Base-by-base conservation (phyloP, 2,329 filamentous ascomycete genomes). In the Aspergillus unguis region DNA sequence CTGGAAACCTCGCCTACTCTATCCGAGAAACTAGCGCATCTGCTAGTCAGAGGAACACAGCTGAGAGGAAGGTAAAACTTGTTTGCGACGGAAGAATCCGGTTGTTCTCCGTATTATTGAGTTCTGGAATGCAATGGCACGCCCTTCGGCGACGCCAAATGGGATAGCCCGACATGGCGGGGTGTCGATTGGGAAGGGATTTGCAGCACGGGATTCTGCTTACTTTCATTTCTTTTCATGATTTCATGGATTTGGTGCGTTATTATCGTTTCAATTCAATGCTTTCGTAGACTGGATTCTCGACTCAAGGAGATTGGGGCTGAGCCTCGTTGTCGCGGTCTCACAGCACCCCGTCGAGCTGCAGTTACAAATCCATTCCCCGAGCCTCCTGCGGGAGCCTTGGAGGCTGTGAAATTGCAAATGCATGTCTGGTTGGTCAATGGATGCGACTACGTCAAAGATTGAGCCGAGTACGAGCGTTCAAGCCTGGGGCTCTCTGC, bases 101-200 rank as follows among this genome's bases (percentile, higher is more conserved):
- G 46, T 45, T 11, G 35, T 48, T 46, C 17, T 17, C 17, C 17
- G 17, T 17, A 17, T 17, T 17, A 17, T 17, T 42, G 42, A 49
- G 25, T 32, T 44, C 32, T 53, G 47, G 45, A 46, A 48, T 54
- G 48, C 44, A 37, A 49, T 31, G 49, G 52, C 45, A 54, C 52
- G 52, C 52, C 52, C 52, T 54, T 54, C 43, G 42, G 43, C 46
- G 35, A 37, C 52, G 41, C 52, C 47, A 54, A 49, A 33, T 35
- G 31, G 40, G 50, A 48, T 45, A 45, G 44, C 36, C 28, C 23
- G n/a, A 33, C 46, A 50, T 45, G 46, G 42, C 52, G 52, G 52
- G 52, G 46, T 43, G 43, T 46, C n/a, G 48, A 54, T 50, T 46
- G 36, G 52, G 52, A 32, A 54, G 47, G 32, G 51, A 53, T 53